Base-by-base conservation (phyloP, 1,139 yeast species). In the Saccharomyces hybrid region DNA sequence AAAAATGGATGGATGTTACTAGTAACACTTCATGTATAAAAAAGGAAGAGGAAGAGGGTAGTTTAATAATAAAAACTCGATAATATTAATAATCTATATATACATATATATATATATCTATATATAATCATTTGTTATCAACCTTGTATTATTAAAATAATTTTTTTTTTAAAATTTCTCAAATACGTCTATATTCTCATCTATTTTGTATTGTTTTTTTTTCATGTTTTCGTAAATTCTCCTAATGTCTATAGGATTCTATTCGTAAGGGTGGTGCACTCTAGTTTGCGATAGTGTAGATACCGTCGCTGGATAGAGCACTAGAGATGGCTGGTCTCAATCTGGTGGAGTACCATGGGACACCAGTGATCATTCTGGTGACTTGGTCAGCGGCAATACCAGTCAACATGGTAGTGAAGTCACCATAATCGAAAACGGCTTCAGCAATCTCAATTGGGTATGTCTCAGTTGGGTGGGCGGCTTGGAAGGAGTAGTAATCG, bases 281-380 rank as follows among this genome's bases (percentile, higher is more conserved):
- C 23, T 38, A 38, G 44, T 38, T 38, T 49, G 47, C 29, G 8
- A 42, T 49, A 29, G 53, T 51, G 27, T 47, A 52, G 27, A 54
- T 48, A 52, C 55, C 53, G 25, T 38, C 46, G 7, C 31, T 46
- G 25, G 54, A 47, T 27, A 55, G 27, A 50, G 46, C 46, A 2
- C 28, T 16, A 5, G 47, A 26, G 20, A 55, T 34, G 27, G 53
- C 51, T 26, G 56, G 56, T 34, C 46, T 29, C 8, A 55, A 25
- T 55, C 57, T 55, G 20, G 38, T 41, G 13, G 54, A 49, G 27
- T 55, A 55, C 57, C 57, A 55, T 47, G 57, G 56, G 46, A 55
- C 57, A 55, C 57, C 57, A 16, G 57, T 55, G 16, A 55, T 4
- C 52, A 55, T 50, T 44, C 49, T 41, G 23, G 51, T 41, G 34